Percentiles rank a stretch among this genome's conserved stretches.
Conservation (phyloP, 345 rosid species). For the Gossypium stocksii region DNA sequence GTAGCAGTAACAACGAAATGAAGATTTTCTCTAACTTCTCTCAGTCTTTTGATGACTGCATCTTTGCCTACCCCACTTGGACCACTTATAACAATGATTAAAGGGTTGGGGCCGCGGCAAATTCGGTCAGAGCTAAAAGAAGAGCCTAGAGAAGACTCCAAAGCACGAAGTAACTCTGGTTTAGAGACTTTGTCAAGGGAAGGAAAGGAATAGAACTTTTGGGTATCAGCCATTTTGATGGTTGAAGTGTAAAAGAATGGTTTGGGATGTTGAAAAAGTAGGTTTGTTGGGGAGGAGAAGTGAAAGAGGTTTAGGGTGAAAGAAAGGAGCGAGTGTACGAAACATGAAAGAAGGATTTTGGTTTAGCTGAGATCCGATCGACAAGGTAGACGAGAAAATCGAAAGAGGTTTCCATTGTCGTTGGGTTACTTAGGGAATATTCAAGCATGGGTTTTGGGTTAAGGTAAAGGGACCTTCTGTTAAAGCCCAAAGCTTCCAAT, state of each 20-base stretch:
- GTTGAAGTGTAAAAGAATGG: constrained; percentile 27
- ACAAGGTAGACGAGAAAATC: neutral
- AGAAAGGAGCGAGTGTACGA: neutral
- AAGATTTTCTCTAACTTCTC: constrained; percentile 46
- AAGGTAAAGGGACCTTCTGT: no score
- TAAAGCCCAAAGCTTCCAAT: no score
- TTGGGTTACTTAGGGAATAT: neutral
- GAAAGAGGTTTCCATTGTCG: neutral
- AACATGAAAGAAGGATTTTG: no score
- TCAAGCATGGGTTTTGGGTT: no score
- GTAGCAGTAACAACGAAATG: constrained; percentile 90
- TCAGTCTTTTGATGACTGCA: constrained; percentile 66
- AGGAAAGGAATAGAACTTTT: constrained; percentile 31
- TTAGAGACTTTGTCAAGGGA: constrained; percentile 42
- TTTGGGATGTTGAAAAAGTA: constrained; percentile 2
- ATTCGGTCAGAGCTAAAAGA: constrained; percentile 14
- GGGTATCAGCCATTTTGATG: constrained; percentile 48
- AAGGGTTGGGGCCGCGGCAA: constrained; percentile 53
- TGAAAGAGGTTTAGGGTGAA: neutral
- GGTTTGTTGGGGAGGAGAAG: constrained; percentile 21
- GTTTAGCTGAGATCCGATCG: neutral
- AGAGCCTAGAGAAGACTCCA: constrained; percentile 59
- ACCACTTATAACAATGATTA: constrained; percentile 74
- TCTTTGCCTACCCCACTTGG: constrained; percentile 75
- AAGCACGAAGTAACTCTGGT: constrained; percentile 57